Percentiles rank a stretch among this genome's conserved stretches.
Evolutionary conservation across 306 rosid genomes (phyloP).

Genomic region (Castanospermum australe): DNA sequence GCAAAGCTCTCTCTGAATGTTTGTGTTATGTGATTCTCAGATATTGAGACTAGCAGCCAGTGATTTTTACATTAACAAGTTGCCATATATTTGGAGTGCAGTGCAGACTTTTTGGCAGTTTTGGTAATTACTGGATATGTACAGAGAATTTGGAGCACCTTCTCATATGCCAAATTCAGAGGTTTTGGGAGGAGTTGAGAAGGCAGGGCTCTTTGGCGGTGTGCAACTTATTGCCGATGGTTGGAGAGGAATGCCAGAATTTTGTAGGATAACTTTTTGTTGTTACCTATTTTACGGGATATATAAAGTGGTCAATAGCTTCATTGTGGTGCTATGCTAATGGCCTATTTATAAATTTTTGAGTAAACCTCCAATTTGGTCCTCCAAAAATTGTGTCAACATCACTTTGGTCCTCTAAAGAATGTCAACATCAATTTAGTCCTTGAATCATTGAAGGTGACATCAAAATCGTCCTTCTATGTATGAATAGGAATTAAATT

Average conservation of each 20-base stretch:
- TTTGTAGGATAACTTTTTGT: background rate
- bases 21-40: background rate
- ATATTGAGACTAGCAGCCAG: background rate
- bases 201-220: background rate
- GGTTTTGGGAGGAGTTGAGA: background rate
- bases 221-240: background rate
- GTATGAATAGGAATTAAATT: too few relatives aligned
- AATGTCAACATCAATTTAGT: too few relatives aligned
- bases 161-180: background rate
- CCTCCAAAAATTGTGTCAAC: too few relatives aligned
- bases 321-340: background rate
- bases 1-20: background rate
- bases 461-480: too few relatives aligned
- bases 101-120: background rate
- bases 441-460: too few relatives aligned
- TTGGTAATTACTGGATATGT: background rate
- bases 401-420: too few relatives aligned
- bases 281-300: background rate
- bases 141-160: background rate
- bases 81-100: background rate
- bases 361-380: too few relatives aligned
- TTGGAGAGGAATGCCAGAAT: background rate
- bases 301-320: background rate
- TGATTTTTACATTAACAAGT: background rate
- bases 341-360: background rate